phyloP scores from a whole-genome alignment of 805 yeast species.

The Sugiyamaella mastotermitis region DNA sequence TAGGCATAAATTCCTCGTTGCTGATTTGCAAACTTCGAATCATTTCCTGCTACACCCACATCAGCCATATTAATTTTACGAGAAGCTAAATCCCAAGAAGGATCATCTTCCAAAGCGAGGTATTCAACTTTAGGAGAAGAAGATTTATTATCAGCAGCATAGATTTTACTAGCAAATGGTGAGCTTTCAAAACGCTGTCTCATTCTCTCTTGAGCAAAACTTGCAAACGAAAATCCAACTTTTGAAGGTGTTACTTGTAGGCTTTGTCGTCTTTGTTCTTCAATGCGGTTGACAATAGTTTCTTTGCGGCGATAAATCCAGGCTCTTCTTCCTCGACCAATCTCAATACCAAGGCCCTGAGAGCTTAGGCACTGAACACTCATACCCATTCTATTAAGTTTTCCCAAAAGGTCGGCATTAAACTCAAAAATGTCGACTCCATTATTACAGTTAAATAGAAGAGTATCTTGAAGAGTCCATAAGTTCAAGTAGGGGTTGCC shows the following conservation, averaged over 20 bases:
- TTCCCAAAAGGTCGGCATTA: conserved; percentile 23
- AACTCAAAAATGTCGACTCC: conserved; percentile 62
- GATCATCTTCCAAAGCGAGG: conserved; percentile 7
- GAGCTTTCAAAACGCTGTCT: conserved; percentile 3
- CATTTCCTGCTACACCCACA: conserved; percentile 26
- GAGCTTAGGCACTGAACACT: no score
- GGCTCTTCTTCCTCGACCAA: conserved; percentile 65
- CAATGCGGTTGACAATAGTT: background rate
- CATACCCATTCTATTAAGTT: conserved; percentile 26
- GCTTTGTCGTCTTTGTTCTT: background rate
- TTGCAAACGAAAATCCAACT: conserved; percentile 23
- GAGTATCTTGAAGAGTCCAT: conserved; percentile 50
- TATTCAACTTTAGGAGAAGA: background rate
- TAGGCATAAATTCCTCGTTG: conserved; percentile 31
- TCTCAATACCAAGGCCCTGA: conserved; percentile 34
- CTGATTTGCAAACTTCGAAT: conserved; percentile 14
- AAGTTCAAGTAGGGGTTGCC: conserved; percentile 54
- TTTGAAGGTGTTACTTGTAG: background rate
- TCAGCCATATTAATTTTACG: conserved; percentile 32
- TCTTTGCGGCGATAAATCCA: conserved; percentile 51
- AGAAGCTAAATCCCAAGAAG: conserved; percentile 28
- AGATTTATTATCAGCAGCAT: background rate
- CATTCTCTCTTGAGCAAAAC: conserved; percentile 22
- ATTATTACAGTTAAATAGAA: conserved; percentile 40
- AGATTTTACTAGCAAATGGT: background rate